A percentile compares a stretch with the other conserved stretches of the same genome.
Evolutionary conservation across 441 rosid genomes (phyloP).

Genomic region (Pelargonium australe): DNA sequence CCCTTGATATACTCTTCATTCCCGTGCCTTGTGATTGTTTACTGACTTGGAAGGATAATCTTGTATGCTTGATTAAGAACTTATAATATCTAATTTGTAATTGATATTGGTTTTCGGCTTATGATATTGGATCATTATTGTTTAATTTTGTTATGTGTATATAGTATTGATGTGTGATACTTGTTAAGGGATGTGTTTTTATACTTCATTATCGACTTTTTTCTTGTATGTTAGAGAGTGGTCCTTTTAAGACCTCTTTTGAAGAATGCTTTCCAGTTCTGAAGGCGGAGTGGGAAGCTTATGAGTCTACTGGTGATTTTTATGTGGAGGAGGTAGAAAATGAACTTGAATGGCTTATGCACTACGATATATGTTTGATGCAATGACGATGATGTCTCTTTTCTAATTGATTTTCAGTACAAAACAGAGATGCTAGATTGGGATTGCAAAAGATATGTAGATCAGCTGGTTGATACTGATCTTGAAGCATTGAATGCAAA

Average conservation of each 20-base stretch:
- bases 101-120: background rate
- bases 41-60: background rate
- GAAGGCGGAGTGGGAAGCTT: constrained; percentile 68
- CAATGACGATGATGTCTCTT: constrained; percentile 1
- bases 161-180: background rate
- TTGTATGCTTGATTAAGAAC: background rate
- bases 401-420: constrained; percentile 40
- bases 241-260: constrained; percentile 42
- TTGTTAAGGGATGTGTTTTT: constrained; percentile 7
- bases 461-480: constrained; percentile 48
- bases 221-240: constrained; percentile 38
- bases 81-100: background rate
- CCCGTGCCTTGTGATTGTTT: background rate
- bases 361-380: constrained; percentile 11
- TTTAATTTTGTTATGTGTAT: too few species aligned
- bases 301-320: constrained; percentile 34
- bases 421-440: constrained; percentile 41
- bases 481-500: constrained; percentile 38
- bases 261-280: constrained; percentile 68
- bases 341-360: constrained; percentile 19
- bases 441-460: constrained; percentile 58
- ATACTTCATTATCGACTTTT: constrained; percentile 6
- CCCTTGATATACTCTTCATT: background rate
- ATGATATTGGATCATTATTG: background rate
- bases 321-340: constrained; percentile 60